Percentiles rank a stretch among this genome's conserved stretches.
These are phyloP conservation scores for Pleurotus djamor DNA, from an alignment of 768 basidiomycete species.

Conservation along the genomic window DNA sequence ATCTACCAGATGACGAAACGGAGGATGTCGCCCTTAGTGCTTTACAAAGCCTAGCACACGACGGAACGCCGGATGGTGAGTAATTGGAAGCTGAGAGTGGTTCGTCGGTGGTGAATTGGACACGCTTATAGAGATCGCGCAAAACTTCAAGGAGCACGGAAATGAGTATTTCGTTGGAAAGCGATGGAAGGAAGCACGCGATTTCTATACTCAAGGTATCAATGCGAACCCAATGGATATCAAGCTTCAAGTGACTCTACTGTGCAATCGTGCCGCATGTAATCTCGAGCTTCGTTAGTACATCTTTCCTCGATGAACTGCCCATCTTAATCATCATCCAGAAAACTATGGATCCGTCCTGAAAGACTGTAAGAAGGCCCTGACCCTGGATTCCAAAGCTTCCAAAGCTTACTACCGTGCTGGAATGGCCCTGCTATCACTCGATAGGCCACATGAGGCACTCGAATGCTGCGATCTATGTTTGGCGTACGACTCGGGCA, in stretches of 20 bases:
- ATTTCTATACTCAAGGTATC: constrained; percentile 89
- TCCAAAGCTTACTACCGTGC: constrained; percentile 91
- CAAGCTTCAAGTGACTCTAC: constrained; percentile 58
- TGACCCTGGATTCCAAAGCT: constrained; percentile 58
- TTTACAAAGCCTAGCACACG: constrained; percentile 80
- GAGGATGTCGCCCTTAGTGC: constrained; percentile 74
- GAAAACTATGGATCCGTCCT: constrained; percentile 90
- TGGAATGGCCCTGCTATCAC: constrained; percentile 67
- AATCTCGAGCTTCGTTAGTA: constrained; percentile 82
- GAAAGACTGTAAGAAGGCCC: constrained; percentile 76
- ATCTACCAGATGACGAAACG: constrained; percentile 69
- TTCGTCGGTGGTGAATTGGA: not conserved
- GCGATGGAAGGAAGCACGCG: constrained; percentile 81
- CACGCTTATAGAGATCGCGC: constrained; percentile 67
- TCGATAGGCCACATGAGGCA: constrained; percentile 79
- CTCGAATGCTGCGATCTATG: constrained; percentile 79
- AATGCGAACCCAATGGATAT: constrained; percentile 77
- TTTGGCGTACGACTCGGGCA: constrained; percentile 54
- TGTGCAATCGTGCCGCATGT: constrained; percentile 91
- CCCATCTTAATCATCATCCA: constrained; percentile 20
- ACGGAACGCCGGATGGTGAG: constrained; percentile 94
- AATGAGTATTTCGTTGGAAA: constrained; percentile 93
- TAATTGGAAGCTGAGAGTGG: constrained; percentile 15
- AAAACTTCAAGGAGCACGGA: constrained; percentile 93
- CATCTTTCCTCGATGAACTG: constrained; percentile 1